Percentiles rank a stretch among this genome's conserved stretches.
These are phyloP conservation scores for Laetiporus sulphureus DNA, from an alignment of 1,284 basidiomycete genomes.

Conservation along the genomic window DNA sequence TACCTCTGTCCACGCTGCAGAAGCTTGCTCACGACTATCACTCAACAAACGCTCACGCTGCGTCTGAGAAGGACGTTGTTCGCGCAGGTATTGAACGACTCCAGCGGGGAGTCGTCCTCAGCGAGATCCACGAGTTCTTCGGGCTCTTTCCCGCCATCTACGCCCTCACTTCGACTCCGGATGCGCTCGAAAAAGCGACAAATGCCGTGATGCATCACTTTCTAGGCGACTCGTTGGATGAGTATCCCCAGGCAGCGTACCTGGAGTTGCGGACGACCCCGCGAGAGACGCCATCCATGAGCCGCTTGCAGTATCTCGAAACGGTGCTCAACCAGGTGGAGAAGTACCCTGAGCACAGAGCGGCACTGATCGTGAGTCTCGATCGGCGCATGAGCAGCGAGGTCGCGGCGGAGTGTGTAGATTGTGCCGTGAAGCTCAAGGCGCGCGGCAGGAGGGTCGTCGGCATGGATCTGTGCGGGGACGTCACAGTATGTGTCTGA, in stretches of 20 bases:
- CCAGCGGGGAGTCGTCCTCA: constrained; percentile 42
- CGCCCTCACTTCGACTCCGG: constrained; percentile 57
- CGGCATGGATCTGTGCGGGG: constrained; percentile 77
- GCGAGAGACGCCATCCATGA: constrained; percentile 47
- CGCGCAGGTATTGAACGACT: constrained; percentile 41
- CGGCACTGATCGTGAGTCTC: constrained; percentile 64
- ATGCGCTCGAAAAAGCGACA: constrained; percentile 46
- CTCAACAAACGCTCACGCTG: constrained; percentile 1
- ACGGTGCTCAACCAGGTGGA: constrained; percentile 65
- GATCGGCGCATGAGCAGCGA: constrained; percentile 57
- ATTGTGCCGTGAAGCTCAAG: constrained; percentile 49
- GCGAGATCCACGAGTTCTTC: constrained; percentile 65
- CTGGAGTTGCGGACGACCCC: constrained; percentile 75
- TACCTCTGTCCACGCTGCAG: constrained; percentile 60
- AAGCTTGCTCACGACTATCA: constrained; percentile 51
- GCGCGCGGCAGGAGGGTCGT: constrained; percentile 57
- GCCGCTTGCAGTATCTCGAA: constrained; percentile 49
- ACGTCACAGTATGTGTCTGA: constrained; percentile 41
- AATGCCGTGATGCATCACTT: constrained; percentile 59
- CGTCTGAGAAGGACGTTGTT: constrained; percentile 27
- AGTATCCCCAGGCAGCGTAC: constrained; percentile 51
- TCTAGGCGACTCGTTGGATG: constrained; percentile 30
- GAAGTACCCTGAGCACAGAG: constrained; percentile 39
- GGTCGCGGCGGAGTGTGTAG: constrained; percentile 48
- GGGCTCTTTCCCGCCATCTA: constrained; percentile 71